phyloP scores from a whole-genome alignment of 176 grass and related monocot genomes.

The Coix lacrymajobi region DNA sequence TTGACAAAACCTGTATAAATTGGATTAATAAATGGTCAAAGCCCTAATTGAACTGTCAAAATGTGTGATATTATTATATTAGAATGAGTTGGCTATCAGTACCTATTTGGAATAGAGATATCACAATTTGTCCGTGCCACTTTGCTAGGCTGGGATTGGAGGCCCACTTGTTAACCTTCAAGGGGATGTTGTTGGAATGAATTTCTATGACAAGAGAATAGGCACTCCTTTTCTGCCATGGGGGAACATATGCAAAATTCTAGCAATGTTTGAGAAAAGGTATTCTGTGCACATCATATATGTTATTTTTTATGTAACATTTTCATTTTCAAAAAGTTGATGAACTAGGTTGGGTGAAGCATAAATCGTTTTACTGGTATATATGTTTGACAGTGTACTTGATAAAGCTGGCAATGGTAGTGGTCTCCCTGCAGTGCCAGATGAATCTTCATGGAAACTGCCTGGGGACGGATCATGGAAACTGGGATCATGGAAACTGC shows the following conservation, averaged over 20 bases:
- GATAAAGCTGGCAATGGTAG: background rate
- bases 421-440: background rate
- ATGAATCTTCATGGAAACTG: background rate
- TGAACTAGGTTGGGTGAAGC: background rate
- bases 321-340: background rate
- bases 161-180: too few relatives aligned
- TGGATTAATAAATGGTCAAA: background rate
- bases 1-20: too few relatives aligned
- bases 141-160: too few relatives aligned
- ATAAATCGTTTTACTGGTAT: background rate
- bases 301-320: background rate
- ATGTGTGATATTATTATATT: too few relatives aligned
- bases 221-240: too few relatives aligned
- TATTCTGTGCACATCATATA: background rate
- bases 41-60: background rate
- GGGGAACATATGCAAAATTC: too few relatives aligned
- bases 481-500: background rate
- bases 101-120: too few relatives aligned
- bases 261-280: too few relatives aligned
- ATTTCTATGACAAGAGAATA: too few relatives aligned
- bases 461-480: background rate
- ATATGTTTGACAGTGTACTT: background rate
- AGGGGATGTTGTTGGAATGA: too few relatives aligned
- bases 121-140: too few relatives aligned
- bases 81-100: too few relatives aligned